Evolutionary conservation across 1,139 yeast species (phyloP), one percentile per base, ranked within the genome.

Genomic region (Yamadazyma spencermartinsiae): DNA sequence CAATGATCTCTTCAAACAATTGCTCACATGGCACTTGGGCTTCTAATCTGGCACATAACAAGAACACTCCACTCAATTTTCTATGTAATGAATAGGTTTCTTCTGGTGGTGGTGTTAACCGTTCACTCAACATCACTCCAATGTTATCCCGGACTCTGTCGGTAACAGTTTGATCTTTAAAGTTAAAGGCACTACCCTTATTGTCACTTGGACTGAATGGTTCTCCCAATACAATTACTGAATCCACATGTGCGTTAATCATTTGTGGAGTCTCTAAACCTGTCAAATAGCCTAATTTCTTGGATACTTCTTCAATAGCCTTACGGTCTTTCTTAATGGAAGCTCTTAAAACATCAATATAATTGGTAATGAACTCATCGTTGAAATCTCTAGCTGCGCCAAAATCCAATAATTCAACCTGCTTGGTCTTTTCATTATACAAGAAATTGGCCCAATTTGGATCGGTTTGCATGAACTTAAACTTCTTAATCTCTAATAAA

Each of bases 401-500:
- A 63, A 92, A 92, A 63, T 92, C 98, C 42, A 92, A 70, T 42
- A 92, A 70, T 60, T 90, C 98, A 43, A 92, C 79, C 60, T 83
- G 80, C n/a, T 54, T 46, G 2, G 86, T 78, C 16, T 68, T 50
- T 30, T 72, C 72, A 56, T 90, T 89, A 67, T 86, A 89, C 45
- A 94, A 67, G 64, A 94, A 94, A 60, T 92, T 92, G 36, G 98
- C 98, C 98, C 98, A 94, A 63, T 92, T 92, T 34, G 99, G 99
- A 63, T 92, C 99, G 1, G 98, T 90, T 65, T 92, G 99, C 99
- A 92, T 92, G 64, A 85, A 92, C 54, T 76, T 78, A 68, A 85
- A 90, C 50, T 78, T 70, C 23, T 88, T 88, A 55, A 94, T 85
- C 62, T 92, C 99, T 50, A 78, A 69, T 36, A 92, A 68, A 55